These are phyloP conservation scores for Aspergillus saccharolyticus DNA, from an alignment of 495 filamentous ascomycete genomes.

Conservation along the genomic window DNA sequence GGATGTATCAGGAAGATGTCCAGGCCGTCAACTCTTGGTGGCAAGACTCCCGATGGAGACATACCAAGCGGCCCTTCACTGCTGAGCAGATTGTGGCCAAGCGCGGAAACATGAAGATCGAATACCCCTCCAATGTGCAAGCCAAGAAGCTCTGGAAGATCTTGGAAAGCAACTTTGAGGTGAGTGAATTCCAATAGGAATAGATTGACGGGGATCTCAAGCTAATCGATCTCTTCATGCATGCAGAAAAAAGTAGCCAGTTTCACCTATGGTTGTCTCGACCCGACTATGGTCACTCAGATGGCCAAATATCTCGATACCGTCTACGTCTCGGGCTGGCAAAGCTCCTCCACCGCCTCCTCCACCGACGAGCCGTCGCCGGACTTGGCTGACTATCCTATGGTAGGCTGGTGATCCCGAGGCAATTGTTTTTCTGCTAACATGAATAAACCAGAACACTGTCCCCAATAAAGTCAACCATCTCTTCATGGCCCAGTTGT, in stretches of 20 bases:
- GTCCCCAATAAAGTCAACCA: slow-evolving; percentile 98
- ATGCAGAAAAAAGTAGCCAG: slow-evolving; percentile 72
- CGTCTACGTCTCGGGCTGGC: slow-evolving; percentile 98
- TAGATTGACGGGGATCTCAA: slow-evolving; percentile 3
- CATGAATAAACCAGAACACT: slow-evolving; percentile 63
- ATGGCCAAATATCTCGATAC: slow-evolving; percentile 99
- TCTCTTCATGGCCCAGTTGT: slow-evolving; percentile 95
- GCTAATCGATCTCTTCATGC: neutral
- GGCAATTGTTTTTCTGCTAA: slow-evolving; percentile 1
- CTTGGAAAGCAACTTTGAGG: slow-evolving; percentile 78
- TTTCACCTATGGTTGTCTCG: slow-evolving; percentile 94
- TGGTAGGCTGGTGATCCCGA: slow-evolving; percentile 51
- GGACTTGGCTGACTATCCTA: slow-evolving; percentile 97
- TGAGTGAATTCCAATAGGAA: slow-evolving; percentile 28
- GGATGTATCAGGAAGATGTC: slow-evolving; percentile 74
- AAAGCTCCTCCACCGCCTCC: slow-evolving; percentile 94
- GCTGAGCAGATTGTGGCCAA: slow-evolving; percentile 96
- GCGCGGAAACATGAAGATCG: slow-evolving; percentile 83
- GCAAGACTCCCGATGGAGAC: slow-evolving; percentile 83
- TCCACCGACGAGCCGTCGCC: slow-evolving; percentile 92
- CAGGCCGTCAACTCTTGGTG: slow-evolving; percentile 90
- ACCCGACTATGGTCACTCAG: slow-evolving; percentile 96
- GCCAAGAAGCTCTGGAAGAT: slow-evolving; percentile 94
- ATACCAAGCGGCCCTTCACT: slow-evolving; percentile 88
- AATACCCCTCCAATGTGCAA: slow-evolving; percentile 83